Evolutionary conservation across 176 grass and related monocot genomes (phyloP), one percentile per base, ranked within the genome.

Genomic region (Bothriochloa decipiens): DNA sequence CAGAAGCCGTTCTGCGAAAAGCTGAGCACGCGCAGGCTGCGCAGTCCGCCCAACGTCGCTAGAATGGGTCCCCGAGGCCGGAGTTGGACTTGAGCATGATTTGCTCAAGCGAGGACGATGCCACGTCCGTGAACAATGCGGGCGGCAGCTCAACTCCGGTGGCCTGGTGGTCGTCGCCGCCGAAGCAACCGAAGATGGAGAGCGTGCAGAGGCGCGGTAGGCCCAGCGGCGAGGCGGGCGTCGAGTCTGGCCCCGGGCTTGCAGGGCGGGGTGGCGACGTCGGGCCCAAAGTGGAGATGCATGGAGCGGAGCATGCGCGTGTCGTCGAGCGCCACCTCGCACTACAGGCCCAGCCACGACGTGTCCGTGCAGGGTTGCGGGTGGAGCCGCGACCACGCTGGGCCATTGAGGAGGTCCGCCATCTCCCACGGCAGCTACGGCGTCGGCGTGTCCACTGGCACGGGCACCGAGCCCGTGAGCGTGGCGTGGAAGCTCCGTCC

Each of bases 301-400:
- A 89, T 94, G 39, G 92, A 85, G 76, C 87, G 89, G 77, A 97
- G 89, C 13, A 77, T 75, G 33, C 46, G 81, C 20, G 65, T 74
- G 55, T 96, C 88, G 68, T 89, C 80, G 9, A 80, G 85, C 20
- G 79, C 60, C 20, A 84, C 5, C 85, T 97, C 94, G 68, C 91
- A 97, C 64, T 91, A 85, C 15, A 97, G 82, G 13, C 94, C 91
- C 15, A 74, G 94, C 91, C 94, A 97, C 29, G 94, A 91, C 80
- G 89, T 94, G 79, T 97, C 91, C 0, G 89, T 92, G 88, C 91
- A 97, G 27, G 94, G 94, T 28, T 85, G 91, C 14, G 87, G 91
- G 61, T 97, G 91, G 72, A 90, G 80, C 77, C 88, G 80, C 60
- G 82, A 58, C 91, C 94, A 97, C 62, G 85, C 67, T 36, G 82